Evolutionary conservation across 805 yeast species (phyloP), one percentile per base, ranked within the genome.

Genomic region (Torulaspora delbrueckii): DNA sequence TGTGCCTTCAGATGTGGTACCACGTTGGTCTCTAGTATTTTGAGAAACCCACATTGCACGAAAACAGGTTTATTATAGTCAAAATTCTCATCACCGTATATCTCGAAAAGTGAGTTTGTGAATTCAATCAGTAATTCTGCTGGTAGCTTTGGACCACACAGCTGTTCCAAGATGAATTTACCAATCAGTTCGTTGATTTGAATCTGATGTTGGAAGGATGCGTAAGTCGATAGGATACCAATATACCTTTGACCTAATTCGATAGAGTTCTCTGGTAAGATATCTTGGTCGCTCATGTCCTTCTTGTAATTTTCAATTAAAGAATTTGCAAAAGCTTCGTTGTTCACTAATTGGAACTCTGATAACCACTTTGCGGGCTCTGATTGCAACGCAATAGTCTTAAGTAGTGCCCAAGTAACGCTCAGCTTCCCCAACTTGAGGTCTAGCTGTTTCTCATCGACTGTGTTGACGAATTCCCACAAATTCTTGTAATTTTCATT

Each of bases 61-160:
- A 83, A 91, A 1, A 86, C 76, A 3, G 79, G 78, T 22, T 64
- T 67, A 60, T 88, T 96, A 58, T 88, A 89, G 12, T 71, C 75
- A 55, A 73, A 84, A 4, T 63, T 68, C 30, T 75, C 75, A 66
- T 93, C 98, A 10, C 85, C 85, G 66, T 84, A 93, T 5, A 89
- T 71, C 48, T 88, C 96, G 64, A 79, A 87, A 5, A 89, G 57
- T 2, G 78, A 69, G 56, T 86, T 83, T 18, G 86, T 63, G 22
- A 82, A 68, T 50, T 84, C 91, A 33, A 80, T 63, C 4, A 79
- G 66, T 8, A 80, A 62, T 48, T 70, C 74, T 1, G 71, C 60
- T 1, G 69, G 58, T 3, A 65, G 32, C 30, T 56, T 40, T 18
- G 42, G 24, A 8, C 51, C 40, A 7, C 44, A 38, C 18, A 75